Evolutionary conservation across 768 basidiomycete genomes (phyloP).

Genomic region (Amylocystis lapponica): DNA sequence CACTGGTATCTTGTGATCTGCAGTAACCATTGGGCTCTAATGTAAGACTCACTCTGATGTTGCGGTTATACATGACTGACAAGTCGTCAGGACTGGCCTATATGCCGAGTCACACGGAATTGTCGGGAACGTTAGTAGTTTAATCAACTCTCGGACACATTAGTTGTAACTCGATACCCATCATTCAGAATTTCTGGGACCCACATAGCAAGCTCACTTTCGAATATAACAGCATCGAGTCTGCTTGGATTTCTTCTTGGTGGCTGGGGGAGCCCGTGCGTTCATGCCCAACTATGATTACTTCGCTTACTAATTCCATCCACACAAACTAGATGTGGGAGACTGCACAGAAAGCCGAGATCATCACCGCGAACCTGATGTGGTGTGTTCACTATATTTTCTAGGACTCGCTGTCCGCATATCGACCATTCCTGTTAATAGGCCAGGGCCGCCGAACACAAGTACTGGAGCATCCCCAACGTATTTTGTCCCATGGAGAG

Average conservation of each 20-base stretch:
- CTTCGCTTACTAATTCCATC: slow-evolving; percentile 1
- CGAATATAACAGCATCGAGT: slow-evolving; percentile 58
- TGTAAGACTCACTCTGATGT: slow-evolving; percentile 41
- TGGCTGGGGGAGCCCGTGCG: slow-evolving; percentile 88
- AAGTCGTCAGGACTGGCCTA: slow-evolving; percentile 67
- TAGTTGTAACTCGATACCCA: too few relatives aligned
- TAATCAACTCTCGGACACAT: neutral
- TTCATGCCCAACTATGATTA: slow-evolving; percentile 2
- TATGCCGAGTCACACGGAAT: slow-evolving; percentile 90
- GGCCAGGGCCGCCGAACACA: slow-evolving; percentile 82
- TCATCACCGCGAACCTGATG: slow-evolving; percentile 85
- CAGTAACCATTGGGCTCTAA: slow-evolving; percentile 87
- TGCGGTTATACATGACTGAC: neutral
- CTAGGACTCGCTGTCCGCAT: neutral
- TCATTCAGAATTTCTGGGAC: slow-evolving; percentile 84
- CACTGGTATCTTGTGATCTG: neutral
- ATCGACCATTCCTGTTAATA: slow-evolving; percentile 19
- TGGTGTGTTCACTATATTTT: slow-evolving; percentile 48
- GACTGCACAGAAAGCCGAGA: slow-evolving; percentile 66
- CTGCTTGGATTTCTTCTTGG: slow-evolving; percentile 67
- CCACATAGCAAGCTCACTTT: slow-evolving; percentile 58
- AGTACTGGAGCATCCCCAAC: slow-evolving; percentile 57
- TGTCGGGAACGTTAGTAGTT: slow-evolving; percentile 66
- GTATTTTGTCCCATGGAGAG: slow-evolving; percentile 78
- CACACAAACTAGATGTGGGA: slow-evolving; percentile 83